These are phyloP conservation scores for Pythium plurisporium DNA, from an alignment of 352 stramenopile species.

Conservation along the genomic window DNA sequence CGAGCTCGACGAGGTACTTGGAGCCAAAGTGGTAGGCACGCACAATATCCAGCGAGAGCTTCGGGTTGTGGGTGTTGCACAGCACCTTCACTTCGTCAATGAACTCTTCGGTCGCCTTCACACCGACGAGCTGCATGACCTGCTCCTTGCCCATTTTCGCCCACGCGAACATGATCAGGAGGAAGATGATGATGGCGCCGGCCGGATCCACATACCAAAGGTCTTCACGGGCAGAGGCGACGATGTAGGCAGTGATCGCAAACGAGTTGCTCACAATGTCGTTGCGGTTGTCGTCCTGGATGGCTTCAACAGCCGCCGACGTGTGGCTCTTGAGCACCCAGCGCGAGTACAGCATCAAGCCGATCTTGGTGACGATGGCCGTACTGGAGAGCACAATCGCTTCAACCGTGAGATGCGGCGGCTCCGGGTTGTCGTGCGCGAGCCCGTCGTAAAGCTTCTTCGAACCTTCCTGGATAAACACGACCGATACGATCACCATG, in stretches of 20 bases:
- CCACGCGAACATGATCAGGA: slow-evolving; percentile 94
- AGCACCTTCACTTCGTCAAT: slow-evolving; percentile 85
- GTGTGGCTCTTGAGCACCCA: slow-evolving; percentile 52
- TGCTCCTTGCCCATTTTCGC: slow-evolving; percentile 90
- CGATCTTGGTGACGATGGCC: slow-evolving; percentile 68
- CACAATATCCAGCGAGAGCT: slow-evolving; percentile 86
- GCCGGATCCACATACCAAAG: slow-evolving; percentile 89
- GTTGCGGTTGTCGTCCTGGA: slow-evolving; percentile 93
- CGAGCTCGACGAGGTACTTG: slow-evolving; percentile 93
- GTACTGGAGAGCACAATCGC: slow-evolving; percentile 78
- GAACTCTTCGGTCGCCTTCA: slow-evolving; percentile 77
- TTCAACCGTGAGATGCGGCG: slow-evolving; percentile 80
- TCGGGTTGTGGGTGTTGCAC: slow-evolving; percentile 59
- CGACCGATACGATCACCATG: slow-evolving; percentile 90
- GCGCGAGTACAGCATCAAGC: slow-evolving; percentile 56
- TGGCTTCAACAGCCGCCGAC: slow-evolving; percentile 46
- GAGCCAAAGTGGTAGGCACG: slow-evolving; percentile 92
- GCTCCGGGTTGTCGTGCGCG: slow-evolving; percentile 48
- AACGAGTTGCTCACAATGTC: slow-evolving; percentile 91
- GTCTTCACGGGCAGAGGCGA: slow-evolving; percentile 36
- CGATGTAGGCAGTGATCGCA: slow-evolving; percentile 71
- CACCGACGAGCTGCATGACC: slow-evolving; percentile 75
- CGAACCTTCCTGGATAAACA: slow-evolving; percentile 66
- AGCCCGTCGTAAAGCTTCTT: slow-evolving; percentile 46
- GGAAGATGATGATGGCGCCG: slow-evolving; percentile 91